phyloP scores from a whole-genome alignment of 345 rosid species.

The Lumnitzera racemosa region DNA sequence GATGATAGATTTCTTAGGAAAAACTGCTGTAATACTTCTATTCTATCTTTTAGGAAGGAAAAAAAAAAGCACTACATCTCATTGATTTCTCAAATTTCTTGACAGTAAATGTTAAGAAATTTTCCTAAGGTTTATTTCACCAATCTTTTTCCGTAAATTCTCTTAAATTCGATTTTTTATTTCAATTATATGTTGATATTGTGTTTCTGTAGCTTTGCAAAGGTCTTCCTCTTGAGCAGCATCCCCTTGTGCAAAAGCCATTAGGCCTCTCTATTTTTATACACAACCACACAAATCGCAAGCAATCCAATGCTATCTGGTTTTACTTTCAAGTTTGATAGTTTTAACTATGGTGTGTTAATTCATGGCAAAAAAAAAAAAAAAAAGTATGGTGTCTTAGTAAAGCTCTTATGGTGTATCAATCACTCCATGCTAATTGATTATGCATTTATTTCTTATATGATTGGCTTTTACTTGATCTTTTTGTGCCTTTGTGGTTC shows the following conservation, averaged over 20 bases:
- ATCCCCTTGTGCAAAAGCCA: conserved; percentile 48
- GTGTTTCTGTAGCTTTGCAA: conserved; percentile 84
- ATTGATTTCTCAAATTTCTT: conserved; percentile 82
- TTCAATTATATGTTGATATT: conserved; percentile 75
- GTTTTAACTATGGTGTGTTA: background rate
- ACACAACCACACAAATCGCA: conserved; percentile 63
- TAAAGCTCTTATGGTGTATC: background rate
- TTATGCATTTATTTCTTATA: no score
- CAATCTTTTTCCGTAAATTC: conserved; percentile 6
- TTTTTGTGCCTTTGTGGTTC: no score
- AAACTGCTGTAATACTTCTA: background rate
- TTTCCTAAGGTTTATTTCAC: background rate
- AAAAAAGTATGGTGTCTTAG: background rate
- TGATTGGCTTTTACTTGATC: no score
- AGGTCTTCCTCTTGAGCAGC: conserved; percentile 47
- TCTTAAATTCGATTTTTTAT: conserved; percentile 22
- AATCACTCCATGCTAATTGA: no score
- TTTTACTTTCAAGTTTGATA: background rate
- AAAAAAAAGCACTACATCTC: conserved; percentile 49
- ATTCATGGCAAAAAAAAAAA: background rate
- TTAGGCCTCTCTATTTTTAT: conserved; percentile 87
- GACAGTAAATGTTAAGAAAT: conserved; percentile 64
- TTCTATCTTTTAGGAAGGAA: conserved; percentile 43
- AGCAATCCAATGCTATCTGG: conserved; percentile 17
- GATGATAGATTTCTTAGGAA: background rate